Base-by-base conservation (phyloP, 306 rosid species). In the Phaseolus lunatus region DNA sequence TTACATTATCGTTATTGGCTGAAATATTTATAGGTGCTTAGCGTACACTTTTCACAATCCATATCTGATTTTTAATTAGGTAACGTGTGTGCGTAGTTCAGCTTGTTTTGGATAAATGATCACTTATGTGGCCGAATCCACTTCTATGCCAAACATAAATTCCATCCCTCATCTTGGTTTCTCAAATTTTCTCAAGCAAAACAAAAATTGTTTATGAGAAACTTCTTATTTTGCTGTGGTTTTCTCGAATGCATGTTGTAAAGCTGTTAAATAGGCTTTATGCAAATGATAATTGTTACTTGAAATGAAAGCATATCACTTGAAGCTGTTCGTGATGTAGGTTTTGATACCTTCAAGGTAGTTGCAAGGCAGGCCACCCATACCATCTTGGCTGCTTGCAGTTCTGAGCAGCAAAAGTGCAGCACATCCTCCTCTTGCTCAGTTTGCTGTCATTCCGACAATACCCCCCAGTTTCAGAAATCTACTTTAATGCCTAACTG, bases 331-430 rank as follows among this genome's bases (percentile, higher is more conserved):
- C 16, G 1, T 78, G 77, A 57, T 31, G 84, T 92, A 90, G 92
- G 86, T 59, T 80, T 70, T 3, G 85, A 82, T 7, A 56, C 82
- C 29, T 93, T 87, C 84, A 90, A 91, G 87, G 71, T 74, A 80
- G 75, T 90, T 6, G 90, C 97, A 3, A 87, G 93, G 88, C 67
- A 77, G 57, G 88, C 96, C 27, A 91, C 96, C 0, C 97, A 91
- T 80, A 79, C 91, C 27, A 85, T 91, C 65, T 77, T 88, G 84
- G 97, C 89, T 76, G 87, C 87, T 8, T 87, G 96, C 82, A 85
- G 64, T 76, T 79, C 87, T 7, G 86, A 86, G 74, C 90, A 83
- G 29, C 81, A 68, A 18, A 81, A 66, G 72, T 58, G 76, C 31
- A 61, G 62, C 6, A 16, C 63, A 41, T 9, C 20, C 74, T 41